Conservation (phyloP, 345 rosid species). For the Dovyalis caffra region DNA sequence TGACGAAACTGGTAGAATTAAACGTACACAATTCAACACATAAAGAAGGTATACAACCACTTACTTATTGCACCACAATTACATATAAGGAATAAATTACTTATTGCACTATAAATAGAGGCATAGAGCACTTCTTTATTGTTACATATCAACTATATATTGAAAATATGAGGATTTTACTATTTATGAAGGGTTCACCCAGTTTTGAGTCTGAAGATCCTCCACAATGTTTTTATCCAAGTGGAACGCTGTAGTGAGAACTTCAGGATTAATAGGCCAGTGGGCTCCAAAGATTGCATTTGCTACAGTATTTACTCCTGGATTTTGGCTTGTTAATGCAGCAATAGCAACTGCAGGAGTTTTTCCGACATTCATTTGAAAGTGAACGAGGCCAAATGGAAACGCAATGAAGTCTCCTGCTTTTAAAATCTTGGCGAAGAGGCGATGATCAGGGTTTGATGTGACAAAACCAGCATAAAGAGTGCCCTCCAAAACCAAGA, state of each 20-base stretch:
- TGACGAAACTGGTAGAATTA: no score
- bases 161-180: background rate
- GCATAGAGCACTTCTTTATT: background rate
- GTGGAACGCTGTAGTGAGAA: conserved; percentile 19
- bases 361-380: conserved; percentile 10
- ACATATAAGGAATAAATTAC: no score
- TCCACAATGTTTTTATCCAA: conserved; percentile 4
- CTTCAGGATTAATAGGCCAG: conserved; percentile 7
- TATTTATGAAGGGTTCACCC: conserved; percentile 1
- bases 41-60: no score
- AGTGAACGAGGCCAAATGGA: conserved; percentile 19
- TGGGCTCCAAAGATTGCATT: conserved; percentile 10
- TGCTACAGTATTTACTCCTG: conserved; percentile 13
- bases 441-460: conserved; percentile 11
- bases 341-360: conserved; percentile 15
- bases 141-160: background rate
- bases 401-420: conserved; percentile 22
- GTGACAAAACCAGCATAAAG: conserved; percentile 17
- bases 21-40: no score
- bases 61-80: no score
- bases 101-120: background rate
- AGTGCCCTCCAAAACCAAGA: background rate
- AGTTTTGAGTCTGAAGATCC: background rate
- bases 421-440: conserved; percentile 8
- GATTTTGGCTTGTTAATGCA: conserved; percentile 21